These are phyloP conservation scores for Skeletonema costatum DNA, from an alignment of 108 stramenopile species.

Conservation along the genomic window DNA sequence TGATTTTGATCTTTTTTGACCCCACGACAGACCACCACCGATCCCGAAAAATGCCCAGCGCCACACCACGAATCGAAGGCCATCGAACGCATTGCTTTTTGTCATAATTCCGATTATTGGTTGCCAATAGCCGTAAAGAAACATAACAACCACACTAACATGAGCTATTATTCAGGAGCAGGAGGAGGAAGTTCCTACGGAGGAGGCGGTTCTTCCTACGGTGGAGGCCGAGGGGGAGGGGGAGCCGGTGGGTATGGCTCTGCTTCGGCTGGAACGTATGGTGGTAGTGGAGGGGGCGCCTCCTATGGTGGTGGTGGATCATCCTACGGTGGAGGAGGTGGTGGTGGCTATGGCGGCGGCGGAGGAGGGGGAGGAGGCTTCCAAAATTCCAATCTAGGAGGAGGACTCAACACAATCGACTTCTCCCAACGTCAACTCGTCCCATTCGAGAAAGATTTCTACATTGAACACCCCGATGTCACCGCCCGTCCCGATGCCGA, in stretches of 20 bases:
- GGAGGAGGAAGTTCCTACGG: slow-evolving; percentile 6
- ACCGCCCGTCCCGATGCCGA: slow-evolving; percentile 82
- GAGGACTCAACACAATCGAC: slow-evolving; percentile 69
- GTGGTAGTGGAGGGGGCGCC: slow-evolving; percentile 15
- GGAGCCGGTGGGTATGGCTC: slow-evolving; percentile 13
- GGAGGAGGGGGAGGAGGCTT: slow-evolving; percentile 54
- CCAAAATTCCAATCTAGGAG: slow-evolving; percentile 69
- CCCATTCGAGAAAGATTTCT: slow-evolving; percentile 98
- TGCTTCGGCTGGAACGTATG: background rate
- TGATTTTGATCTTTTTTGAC: too few relatives aligned
- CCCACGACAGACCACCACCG: too few relatives aligned
- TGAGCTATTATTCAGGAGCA: background rate
- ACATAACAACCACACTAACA: background rate
- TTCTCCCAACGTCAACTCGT: slow-evolving; percentile 86
- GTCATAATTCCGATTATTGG: too few relatives aligned
- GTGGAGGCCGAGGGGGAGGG: slow-evolving; percentile 31
- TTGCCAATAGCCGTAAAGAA: too few relatives aligned
- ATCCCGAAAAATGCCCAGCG: too few relatives aligned
- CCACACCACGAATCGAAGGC: background rate
- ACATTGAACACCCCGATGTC: slow-evolving; percentile 99
- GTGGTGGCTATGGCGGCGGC: slow-evolving; percentile 29
- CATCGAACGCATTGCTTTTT: too few relatives aligned
- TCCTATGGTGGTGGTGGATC: slow-evolving; percentile 31
- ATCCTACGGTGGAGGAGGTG: background rate
- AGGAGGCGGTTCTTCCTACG: background rate